A percentile compares a stretch with the other conserved stretches of the same genome.
Conservation (phyloP, 2,329 filamentous ascomycete genomes). For the Fusarium goolgardi region DNA sequence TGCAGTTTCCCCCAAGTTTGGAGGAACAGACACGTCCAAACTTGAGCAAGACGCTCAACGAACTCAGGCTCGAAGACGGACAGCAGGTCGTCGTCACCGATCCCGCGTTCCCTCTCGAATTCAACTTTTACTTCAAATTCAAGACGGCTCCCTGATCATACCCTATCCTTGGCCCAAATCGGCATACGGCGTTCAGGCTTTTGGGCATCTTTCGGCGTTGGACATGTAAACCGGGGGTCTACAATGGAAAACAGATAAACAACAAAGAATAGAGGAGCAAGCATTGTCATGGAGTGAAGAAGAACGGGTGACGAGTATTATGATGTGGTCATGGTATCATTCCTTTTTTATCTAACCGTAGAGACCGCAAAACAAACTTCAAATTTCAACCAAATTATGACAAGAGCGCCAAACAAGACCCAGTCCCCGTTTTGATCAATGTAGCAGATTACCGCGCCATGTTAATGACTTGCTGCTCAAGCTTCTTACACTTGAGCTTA, state of each 20-base stretch:
- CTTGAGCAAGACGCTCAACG: conserved; percentile 78
- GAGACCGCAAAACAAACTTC: conserved; percentile 39
- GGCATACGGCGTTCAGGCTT: conserved; percentile 36
- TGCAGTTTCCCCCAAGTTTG: conserved; percentile 83
- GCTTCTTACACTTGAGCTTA: conserved; percentile 82
- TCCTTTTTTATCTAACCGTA: conserved; percentile 50
- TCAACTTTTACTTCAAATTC: conserved; percentile 66
- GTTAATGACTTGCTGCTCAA: conserved; percentile 76
- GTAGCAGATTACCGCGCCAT: conserved; percentile 63
- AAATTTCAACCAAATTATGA: conserved; percentile 36
- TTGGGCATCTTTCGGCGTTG: conserved; percentile 48
- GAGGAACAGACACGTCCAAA: conserved; percentile 89
- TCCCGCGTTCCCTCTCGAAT: conserved; percentile 83
- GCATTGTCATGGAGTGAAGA: conserved; percentile 43
- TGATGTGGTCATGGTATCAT: conserved; percentile 52
- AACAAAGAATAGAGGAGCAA: conserved; percentile 47
- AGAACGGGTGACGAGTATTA: conserved; percentile 25
- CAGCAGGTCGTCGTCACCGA: conserved; percentile 94
- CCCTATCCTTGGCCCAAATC: conserved; percentile 14
- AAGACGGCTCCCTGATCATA: conserved; percentile 44
- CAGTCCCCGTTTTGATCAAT: conserved; percentile 27
- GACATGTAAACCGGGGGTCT: conserved; percentile 20
- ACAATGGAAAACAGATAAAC: conserved; percentile 19
- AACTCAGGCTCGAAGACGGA: conserved; percentile 78
- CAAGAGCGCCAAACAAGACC: conserved; percentile 41